These are phyloP conservation scores for Phaeophleospora eucalypticola DNA, from an alignment of 2,329 filamentous ascomycete species.

Conservation along the genomic window DNA sequence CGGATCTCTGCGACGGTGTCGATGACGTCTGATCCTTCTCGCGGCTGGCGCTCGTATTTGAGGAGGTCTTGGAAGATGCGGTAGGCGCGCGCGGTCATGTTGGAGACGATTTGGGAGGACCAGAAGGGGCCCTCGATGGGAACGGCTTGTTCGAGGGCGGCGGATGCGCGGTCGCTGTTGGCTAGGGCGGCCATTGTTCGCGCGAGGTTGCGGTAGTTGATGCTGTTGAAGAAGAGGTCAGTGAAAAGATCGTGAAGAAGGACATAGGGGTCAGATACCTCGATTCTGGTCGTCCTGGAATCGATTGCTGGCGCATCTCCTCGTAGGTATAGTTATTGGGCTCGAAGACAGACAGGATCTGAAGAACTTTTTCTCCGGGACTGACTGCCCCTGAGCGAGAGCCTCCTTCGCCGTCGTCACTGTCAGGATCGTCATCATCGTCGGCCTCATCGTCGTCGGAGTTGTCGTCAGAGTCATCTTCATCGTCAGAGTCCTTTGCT, in stretches of 20 bases:
- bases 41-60: not conserved
- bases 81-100: constrained; percentile 1
- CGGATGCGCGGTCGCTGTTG: not conserved
- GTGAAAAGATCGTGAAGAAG: too few relatives aligned
- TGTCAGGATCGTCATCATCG: constrained; percentile 3
- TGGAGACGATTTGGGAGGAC: not conserved
- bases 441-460: constrained; percentile 8
- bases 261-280: not conserved
- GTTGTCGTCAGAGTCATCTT: constrained; percentile 6
- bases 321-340: not conserved
- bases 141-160: not conserved
- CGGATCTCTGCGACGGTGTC: constrained; percentile 11
- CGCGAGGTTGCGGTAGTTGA: not conserved
- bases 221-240: too few relatives aligned
- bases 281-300: not conserved
- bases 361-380: constrained; percentile 1
- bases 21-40: constrained; percentile 5
- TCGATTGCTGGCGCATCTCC: not conserved
- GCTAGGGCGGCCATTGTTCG: not conserved
- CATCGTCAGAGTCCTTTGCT: constrained; percentile 7
- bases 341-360: constrained; percentile 1
- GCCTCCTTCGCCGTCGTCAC: not conserved
- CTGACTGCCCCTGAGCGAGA: not conserved
- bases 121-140: constrained; percentile 6
- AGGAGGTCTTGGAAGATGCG: constrained; percentile 1